Base-by-base conservation (phyloP, 2,329 filamentous ascomycete genomes). In the Colletotrichum trifolii region DNA sequence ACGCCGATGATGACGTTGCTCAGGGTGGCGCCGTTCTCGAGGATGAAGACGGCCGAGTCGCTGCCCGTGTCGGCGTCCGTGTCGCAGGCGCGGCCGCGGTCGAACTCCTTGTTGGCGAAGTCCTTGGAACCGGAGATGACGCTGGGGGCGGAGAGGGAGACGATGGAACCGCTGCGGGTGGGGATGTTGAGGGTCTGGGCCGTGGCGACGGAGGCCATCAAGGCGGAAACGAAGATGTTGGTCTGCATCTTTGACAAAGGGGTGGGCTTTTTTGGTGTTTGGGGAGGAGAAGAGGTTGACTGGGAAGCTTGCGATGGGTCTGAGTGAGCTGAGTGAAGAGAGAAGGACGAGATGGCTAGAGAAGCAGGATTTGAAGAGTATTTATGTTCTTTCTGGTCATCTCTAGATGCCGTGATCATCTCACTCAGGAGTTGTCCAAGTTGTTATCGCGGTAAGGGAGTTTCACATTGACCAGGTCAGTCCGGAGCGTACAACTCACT, bases 1-100 rank as follows among this genome's bases (percentile, higher is more conserved):
- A 76, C 76, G 25, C 84, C 83, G 56, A 85, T 85, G 71, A 86
- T 84, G 71, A 82, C 83, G 69, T 85, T 85, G 68, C 78, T 80
- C 35, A 86, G 74, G 34, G 78, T 83, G 36, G 79, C 84, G 36
- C 84, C 84, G 54, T 79, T 75, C 71, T 81, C 76, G 56, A 87
- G 75, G 66, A 83, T 76, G 78, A 86, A 86, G 72, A 86, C 83
- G 49, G 84, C 81, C 55, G 69, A 70, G 4, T 68, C 69, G 25
- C 63, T 67, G 56, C 67, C 67, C 2, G 65, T 70, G 56, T 70
- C 68, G 36, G 46, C 68, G 10, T 69, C 68, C 11, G 57, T 68
- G 53, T 69, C 56, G 45, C 68, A 70, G 12, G 48, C 4, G n/a
- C 64, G 63, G 35, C 69, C 69, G 6, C 69, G 68, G 60, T 70